Evolutionary conservation across 306 rosid genomes (phyloP).

Genomic region (Pyrus communis): DNA sequence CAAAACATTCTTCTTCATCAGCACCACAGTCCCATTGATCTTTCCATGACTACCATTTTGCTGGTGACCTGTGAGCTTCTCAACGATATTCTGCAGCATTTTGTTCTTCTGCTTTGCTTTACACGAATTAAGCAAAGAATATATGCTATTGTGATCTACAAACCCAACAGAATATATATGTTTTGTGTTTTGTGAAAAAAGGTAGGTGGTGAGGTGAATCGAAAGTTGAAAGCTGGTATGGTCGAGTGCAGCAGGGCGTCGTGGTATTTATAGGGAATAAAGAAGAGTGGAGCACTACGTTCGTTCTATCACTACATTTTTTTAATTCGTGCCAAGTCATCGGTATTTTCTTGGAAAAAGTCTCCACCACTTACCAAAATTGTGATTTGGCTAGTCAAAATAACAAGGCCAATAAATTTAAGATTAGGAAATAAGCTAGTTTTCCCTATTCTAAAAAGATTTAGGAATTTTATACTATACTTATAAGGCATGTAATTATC

Average conservation of each 20-base stretch:
- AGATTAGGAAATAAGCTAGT: too few relatives aligned
- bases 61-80: neutral
- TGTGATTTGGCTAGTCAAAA: too few relatives aligned
- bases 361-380: neutral
- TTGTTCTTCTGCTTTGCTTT: neutral
- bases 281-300: neutral
- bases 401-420: too few relatives aligned
- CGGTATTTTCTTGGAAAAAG: neutral
- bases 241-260: neutral
- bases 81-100: conserved; percentile 10
- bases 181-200: neutral
- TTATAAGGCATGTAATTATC: too few relatives aligned
- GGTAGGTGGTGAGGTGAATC: neutral
- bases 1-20: conserved; percentile 37
- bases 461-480: too few relatives aligned
- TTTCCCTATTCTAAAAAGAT: too few relatives aligned
- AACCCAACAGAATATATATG: too few relatives aligned
- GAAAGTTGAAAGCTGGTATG: neutral
- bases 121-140: neutral
- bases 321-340: neutral
- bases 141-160: too few relatives aligned
- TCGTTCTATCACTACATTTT: neutral
- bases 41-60: neutral
- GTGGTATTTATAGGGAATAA: neutral
- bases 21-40: conserved; percentile 21